Evolutionary conservation across 2,329 filamentous ascomycete species (phyloP).

Genomic region (Metarhizium sp.): DNA sequence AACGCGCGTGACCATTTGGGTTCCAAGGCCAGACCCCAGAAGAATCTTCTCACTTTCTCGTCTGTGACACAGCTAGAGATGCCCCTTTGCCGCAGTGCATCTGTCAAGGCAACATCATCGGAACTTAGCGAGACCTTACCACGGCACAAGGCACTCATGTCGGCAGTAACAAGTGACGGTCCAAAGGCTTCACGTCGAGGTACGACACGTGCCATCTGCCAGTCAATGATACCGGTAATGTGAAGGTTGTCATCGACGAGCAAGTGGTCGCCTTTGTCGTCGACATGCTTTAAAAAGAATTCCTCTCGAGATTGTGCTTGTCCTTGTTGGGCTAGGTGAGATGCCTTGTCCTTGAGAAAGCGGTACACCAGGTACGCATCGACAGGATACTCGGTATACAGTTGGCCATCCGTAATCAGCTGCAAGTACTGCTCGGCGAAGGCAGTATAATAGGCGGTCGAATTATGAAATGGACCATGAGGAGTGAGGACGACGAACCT

Average conservation of each 20-base stretch:
- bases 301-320: too few relatives aligned
- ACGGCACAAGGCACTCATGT: slow-evolving; percentile 3
- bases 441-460: slow-evolving; percentile 13
- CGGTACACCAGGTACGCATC: too few relatives aligned
- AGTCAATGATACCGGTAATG: slow-evolving; percentile 26
- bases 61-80: slow-evolving; percentile 1
- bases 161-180: slow-evolving; percentile 9
- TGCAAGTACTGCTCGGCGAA: slow-evolving; percentile 4
- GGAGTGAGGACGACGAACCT: slow-evolving; percentile 16
- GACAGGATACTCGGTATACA: too few relatives aligned
- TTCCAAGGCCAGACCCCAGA: slow-evolving; percentile 13
- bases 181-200: slow-evolving; percentile 11
- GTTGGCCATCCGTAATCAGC: too few relatives aligned
- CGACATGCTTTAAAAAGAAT: too few relatives aligned
- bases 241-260: slow-evolving; percentile 20
- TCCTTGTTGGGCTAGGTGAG: too few relatives aligned
- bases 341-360: too few relatives aligned
- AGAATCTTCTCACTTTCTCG: slow-evolving; percentile 13
- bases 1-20: slow-evolving; percentile 9
- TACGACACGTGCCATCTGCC: slow-evolving; percentile 13
- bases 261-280: too few relatives aligned
- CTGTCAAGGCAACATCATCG: too few relatives aligned
- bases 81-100: slow-evolving; percentile 7
- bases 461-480: slow-evolving; percentile 10
- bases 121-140: too few relatives aligned